phyloP scores from a whole-genome alignment of 2,329 filamentous ascomycete genomes.

The Fusarium kyushuense region DNA sequence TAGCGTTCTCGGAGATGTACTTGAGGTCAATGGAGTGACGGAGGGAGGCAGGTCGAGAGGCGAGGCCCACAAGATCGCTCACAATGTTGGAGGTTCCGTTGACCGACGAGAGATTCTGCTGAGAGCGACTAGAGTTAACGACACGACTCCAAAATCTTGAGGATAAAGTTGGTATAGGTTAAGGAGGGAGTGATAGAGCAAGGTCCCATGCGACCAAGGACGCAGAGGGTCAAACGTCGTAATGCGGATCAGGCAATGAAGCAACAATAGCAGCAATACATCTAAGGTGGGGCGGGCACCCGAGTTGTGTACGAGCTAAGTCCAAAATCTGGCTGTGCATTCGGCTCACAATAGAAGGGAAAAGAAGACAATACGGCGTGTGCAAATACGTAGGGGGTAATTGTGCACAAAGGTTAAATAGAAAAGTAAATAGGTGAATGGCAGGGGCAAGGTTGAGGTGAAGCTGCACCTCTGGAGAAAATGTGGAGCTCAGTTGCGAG shows the following conservation, averaged over 20 bases:
- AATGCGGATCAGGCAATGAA: constrained; percentile 51
- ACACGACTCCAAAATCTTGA: constrained; percentile 68
- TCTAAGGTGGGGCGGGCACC: constrained; percentile 9
- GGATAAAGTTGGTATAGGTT: constrained; percentile 62
- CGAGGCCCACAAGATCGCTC: constrained; percentile 61
- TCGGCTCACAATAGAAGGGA: constrained; percentile 3
- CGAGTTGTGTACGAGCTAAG: too few species aligned
- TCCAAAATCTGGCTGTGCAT: constrained; percentile 14
- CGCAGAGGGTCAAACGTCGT: constrained; percentile 74
- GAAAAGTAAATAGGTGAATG: constrained; percentile 18
- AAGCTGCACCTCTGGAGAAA: constrained; percentile 35
- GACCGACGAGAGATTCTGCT: constrained; percentile 68
- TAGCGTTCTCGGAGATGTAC: constrained; percentile 61
- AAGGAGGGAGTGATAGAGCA: constrained; percentile 75
- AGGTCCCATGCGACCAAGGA: constrained; percentile 86
- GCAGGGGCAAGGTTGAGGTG: constrained; percentile 24
- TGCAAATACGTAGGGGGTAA: constrained; percentile 10
- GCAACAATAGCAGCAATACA: constrained; percentile 34
- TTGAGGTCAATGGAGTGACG: constrained; percentile 70
- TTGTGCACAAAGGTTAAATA: constrained; percentile 25
- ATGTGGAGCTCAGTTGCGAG: constrained; percentile 39
- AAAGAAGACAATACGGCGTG: constrained; percentile 1
- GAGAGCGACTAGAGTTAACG: constrained; percentile 76
- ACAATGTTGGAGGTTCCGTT: constrained; percentile 57
- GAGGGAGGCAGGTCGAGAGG: constrained; percentile 61